phyloP scores from a whole-genome alignment of 2,329 filamentous ascomycete genomes.

The Xenosphaeropsis pyriputrescens region DNA sequence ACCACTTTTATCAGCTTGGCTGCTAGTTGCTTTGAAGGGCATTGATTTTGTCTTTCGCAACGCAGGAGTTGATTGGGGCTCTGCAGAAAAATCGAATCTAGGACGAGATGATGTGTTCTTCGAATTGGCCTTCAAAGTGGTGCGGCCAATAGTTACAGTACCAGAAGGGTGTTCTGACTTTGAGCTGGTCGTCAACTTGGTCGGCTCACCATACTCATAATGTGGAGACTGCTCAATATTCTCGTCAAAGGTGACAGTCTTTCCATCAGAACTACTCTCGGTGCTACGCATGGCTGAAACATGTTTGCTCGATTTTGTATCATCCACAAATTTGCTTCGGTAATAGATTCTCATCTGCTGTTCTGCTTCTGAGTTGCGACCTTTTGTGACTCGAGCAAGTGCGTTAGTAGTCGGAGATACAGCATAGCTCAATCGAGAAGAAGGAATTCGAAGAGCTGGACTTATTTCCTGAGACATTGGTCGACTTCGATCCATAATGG shows the following conservation, averaged over 20 bases:
- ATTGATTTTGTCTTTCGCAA: no score
- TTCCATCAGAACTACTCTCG: not conserved
- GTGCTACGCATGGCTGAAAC: not conserved
- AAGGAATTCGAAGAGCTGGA: not conserved
- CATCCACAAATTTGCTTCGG: not conserved
- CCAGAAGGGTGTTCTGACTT: not conserved
- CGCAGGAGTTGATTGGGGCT: not conserved
- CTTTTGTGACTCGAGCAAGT: not conserved
- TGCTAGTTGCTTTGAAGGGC: conserved; percentile 1
- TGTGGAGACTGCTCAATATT: no score
- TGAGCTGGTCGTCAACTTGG: not conserved
- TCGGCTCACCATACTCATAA: not conserved
- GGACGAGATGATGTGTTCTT: not conserved
- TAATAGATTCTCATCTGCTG: no score
- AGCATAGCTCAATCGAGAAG: no score
- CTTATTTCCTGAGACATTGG: no score
- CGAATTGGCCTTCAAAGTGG: not conserved
- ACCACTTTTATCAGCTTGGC: not conserved
- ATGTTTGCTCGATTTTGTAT: not conserved
- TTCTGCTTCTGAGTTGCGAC: not conserved
- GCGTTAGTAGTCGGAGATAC: not conserved
- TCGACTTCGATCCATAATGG: conserved; percentile 5
- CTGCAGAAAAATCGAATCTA: not conserved
- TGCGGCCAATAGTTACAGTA: not conserved
- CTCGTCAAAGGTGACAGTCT: not conserved